phyloP scores from a whole-genome alignment of 2,329 filamentous ascomycete genomes.

The Clathrospora elynae region DNA sequence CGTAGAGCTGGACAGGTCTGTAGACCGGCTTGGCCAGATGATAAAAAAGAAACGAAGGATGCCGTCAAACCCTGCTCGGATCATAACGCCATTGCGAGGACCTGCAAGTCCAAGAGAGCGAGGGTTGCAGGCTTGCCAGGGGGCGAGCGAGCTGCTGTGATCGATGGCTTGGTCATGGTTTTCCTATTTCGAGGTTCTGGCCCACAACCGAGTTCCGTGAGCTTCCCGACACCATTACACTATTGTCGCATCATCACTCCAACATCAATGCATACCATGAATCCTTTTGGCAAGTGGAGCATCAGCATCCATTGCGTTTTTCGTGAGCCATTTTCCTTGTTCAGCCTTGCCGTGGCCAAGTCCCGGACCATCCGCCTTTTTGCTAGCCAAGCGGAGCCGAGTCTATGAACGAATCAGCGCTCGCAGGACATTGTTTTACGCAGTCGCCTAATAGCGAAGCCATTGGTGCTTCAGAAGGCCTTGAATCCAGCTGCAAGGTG shows the following conservation, averaged over 20 bases:
- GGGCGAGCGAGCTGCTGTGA: slow-evolving; percentile 26
- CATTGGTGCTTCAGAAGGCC: slow-evolving; percentile 30
- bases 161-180: slow-evolving; percentile 32
- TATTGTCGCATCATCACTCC: slow-evolving; percentile 13
- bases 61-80: slow-evolving; percentile 40
- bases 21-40: slow-evolving; percentile 34
- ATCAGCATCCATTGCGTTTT: slow-evolving; percentile 19
- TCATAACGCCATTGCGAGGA: slow-evolving; percentile 32
- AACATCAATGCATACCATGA: slow-evolving; percentile 10
- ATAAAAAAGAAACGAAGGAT: slow-evolving; percentile 41
- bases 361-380: slow-evolving; percentile 38
- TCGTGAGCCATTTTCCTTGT: slow-evolving; percentile 20
- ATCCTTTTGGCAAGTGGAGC: slow-evolving; percentile 19
- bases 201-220: slow-evolving; percentile 15
- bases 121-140: slow-evolving; percentile 22
- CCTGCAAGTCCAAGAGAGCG: slow-evolving; percentile 31
- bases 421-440: slow-evolving; percentile 34
- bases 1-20: slow-evolving; percentile 30
- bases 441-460: slow-evolving; percentile 34
- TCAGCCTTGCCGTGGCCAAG: slow-evolving; percentile 37
- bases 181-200: slow-evolving; percentile 26
- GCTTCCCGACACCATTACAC: slow-evolving; percentile 4
- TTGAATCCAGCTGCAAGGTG: slow-evolving; percentile 21
- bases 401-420: slow-evolving; percentile 34
- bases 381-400: slow-evolving; percentile 32